Evolutionary conservation across 1,139 yeast genomes (phyloP).

Genomic region (Magnusiomyces tetraspermus): DNA sequence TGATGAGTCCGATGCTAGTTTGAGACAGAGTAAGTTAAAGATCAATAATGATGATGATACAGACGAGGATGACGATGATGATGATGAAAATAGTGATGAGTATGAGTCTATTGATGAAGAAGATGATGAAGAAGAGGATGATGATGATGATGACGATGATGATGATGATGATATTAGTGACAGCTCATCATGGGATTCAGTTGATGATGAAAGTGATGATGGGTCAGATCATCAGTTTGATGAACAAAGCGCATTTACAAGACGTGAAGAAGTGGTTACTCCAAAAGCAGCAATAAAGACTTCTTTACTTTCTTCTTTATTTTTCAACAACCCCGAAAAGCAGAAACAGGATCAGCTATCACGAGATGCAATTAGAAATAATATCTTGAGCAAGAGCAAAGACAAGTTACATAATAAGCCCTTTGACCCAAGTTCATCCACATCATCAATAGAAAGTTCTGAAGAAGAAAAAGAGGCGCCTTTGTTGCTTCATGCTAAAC

Average conservation of each 20-base stretch:
- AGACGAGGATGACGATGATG: conserved; percentile 3
- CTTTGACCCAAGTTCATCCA: background rate
- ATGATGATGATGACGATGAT: conserved; percentile 26
- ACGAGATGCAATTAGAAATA: conserved; percentile 1
- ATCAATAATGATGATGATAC: background rate
- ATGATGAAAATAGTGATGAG: background rate
- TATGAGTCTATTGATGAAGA: conserved; percentile 6
- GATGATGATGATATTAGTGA: conserved; percentile 37
- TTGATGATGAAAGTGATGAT: conserved; percentile 35
- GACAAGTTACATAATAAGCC: too few relatives aligned
- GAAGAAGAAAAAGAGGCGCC: background rate
- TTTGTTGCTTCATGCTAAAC: background rate
- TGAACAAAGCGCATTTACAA: conserved; percentile 32
- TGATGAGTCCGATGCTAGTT: conserved; percentile 18
- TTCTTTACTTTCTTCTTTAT: conserved; percentile 65
- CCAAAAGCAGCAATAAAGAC: conserved; percentile 38
- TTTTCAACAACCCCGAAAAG: conserved; percentile 37
- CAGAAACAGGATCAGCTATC: conserved; percentile 12
- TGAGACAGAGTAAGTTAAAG: background rate
- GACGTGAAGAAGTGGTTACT: conserved; percentile 26
- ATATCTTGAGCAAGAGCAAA: background rate
- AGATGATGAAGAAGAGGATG: conserved; percentile 22
- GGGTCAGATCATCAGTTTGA: conserved; percentile 30
- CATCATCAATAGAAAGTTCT: background rate
- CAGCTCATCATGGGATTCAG: conserved; percentile 28